Evolutionary conservation across 1,284 basidiomycete species (phyloP), one percentile per base, ranked within the genome.

Genomic region (Cryptococcus sp.): DNA sequence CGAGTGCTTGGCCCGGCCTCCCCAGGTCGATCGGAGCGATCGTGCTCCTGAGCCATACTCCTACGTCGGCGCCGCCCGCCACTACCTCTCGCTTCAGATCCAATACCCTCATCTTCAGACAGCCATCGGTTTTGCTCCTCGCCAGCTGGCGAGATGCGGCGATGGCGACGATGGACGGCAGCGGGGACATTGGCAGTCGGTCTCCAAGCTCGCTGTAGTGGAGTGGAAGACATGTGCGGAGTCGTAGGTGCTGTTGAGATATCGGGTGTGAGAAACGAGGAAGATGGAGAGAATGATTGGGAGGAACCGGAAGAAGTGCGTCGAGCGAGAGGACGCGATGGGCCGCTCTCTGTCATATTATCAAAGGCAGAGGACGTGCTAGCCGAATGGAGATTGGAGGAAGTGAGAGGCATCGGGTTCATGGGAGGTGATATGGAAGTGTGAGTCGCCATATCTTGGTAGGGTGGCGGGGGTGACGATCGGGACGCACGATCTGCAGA

Each of bases 81-180:
- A 20, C 42, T 45, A 20, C 42, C 15, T 22, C 42, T 11, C 2
- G 16, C 42, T 19, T 45, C n/a, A 3, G 42, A 19, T 45, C 57
- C 67, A 6, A 58, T 44, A 1, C 74, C 73, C 51, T 75, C 74
- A 46, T 74, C 73, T 49, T 75, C 73, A 7, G 70, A 72, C 31
- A 76, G 57, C 73, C 74, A 76, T 31, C 72, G 60, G 60, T 72
- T 66, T 23, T 48, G 42, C 16, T 66, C 69, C 19, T 57, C 63
- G 2, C 31, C 48, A n/a, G 42, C 42, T 22, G 54, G 35, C 22
- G 38, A 23, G 15, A 46, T 22, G 31, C 50, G 40, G 19, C 56
- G 57, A 54, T 62, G 67, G 25, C 64, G 57, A n/a, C 55, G 38
- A n/a, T 56, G 53, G 6, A 70, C 41, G 23, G 56, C 38, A 3